Evolutionary conservation across 2,329 filamentous ascomycete genomes (phyloP), one percentile per base, ranked within the genome.

Genomic region (Pseudogymnoascus sp.): DNA sequence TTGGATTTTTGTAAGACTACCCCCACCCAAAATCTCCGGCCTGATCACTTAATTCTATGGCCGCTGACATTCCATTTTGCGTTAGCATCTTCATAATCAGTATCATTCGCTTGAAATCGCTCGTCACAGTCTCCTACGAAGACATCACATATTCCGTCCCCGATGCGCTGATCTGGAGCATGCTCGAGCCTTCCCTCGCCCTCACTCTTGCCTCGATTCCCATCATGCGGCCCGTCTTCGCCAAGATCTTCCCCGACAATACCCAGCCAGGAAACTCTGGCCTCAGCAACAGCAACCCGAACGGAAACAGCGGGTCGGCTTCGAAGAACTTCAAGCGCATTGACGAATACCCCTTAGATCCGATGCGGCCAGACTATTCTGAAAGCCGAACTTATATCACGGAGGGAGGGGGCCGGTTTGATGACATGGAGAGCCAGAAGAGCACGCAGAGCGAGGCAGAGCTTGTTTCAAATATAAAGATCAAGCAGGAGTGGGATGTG

Each of bases 1-100:
- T 80, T 10, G 79, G 79, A 33, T 67, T 76, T 4, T 75, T 78
- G 75, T 79, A 70, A 73, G 77, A 75, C 13, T 1, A 4, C 11
- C n/a, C n/a, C 28, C 6, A 6, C 10, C 3, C 13, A 44, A 47
- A 21, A 9, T 19, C 15, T 10, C 11, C 11, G 13, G 42, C 38
- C 13, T 15, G n/a, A 7, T n/a, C n/a, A 3, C 26, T 15, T 35
- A 17, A 28, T 44, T 44, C 2, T 13, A 44, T 19, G 9, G 10
- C 21, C 9, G 17, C 19, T 28, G 6, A 62, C 33, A 23, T 28
- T 23, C 17, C 7, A 44, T 44, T 19, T 23, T 5, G 15, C 2
- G 23, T 44, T 44, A 71, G 68, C 42, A 68, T 69, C 11, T 70
- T 68, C 1, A 66, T 69, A n/a, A 66, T 70, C 10, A 68, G 68